These are phyloP conservation scores for Saccharomycopsis sp. DNA, from an alignment of 805 yeast genomes.

Conservation along the genomic window DNA sequence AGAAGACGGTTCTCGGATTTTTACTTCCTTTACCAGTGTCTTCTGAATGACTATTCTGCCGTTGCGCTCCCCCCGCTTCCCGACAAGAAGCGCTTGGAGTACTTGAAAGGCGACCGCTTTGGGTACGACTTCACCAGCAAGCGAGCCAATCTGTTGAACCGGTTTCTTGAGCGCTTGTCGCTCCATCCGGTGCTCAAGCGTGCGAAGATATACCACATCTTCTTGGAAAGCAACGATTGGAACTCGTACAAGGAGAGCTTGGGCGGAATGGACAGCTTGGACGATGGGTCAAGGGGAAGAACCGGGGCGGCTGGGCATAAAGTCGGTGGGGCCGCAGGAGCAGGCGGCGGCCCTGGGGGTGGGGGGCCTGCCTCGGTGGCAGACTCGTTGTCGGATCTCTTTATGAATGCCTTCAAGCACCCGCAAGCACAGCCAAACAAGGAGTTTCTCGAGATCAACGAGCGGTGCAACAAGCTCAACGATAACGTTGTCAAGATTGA, in stretches of 20 bases:
- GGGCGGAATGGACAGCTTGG: conserved; percentile 30
- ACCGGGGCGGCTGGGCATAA: conserved; percentile 14
- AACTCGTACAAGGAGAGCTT: conserved; percentile 51
- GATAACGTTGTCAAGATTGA: conserved; percentile 77
- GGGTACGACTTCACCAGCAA: conserved; percentile 75
- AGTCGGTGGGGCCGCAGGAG: conserved; percentile 22
- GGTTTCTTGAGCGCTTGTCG: conserved; percentile 66
- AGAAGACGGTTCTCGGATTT: conserved; percentile 86
- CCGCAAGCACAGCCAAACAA: conserved; percentile 46
- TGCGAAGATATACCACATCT: conserved; percentile 61
- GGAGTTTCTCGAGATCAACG: conserved; percentile 77
- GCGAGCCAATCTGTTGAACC: conserved; percentile 68
- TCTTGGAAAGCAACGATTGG: conserved; percentile 72
- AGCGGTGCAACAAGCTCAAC: conserved; percentile 73
- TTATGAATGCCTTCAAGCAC: conserved; percentile 85
- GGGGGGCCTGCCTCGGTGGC: conserved; percentile 12
- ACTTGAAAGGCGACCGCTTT: conserved; percentile 89
- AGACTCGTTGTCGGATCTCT: conserved; percentile 82
- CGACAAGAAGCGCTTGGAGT: conserved; percentile 82
- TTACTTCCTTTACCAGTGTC: conserved; percentile 62
- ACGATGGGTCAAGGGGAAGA: conserved; percentile 19
- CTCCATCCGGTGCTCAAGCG: conserved; percentile 64
- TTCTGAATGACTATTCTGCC: conserved; percentile 73
- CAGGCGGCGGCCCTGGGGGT: conserved; percentile 14
- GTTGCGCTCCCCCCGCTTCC: conserved; percentile 90